Conservation (phyloP, 1,284 basidiomycete species). For the Stygiomarasmius scandens region DNA sequence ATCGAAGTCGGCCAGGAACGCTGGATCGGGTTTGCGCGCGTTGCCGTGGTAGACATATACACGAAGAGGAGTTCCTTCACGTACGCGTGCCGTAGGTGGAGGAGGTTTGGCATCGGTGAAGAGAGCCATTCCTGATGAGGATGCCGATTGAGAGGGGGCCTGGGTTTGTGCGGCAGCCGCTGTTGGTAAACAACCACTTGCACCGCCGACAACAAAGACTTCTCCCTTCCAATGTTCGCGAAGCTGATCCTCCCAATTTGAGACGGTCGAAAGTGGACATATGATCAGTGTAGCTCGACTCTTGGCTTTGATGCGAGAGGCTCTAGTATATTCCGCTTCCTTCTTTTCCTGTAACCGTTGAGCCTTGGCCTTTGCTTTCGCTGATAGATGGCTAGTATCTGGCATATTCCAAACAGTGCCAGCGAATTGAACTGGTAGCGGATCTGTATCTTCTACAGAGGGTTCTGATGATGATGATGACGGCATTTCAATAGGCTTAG, state of each 20-base stretch:
- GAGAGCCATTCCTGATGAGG: conserved; percentile 18
- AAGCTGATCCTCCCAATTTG: conserved; percentile 99
- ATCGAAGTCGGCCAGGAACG: conserved; percentile 90
- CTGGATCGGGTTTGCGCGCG: conserved; percentile 81
- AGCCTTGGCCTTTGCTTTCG: conserved; percentile 66
- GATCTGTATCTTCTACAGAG: conserved; percentile 40
- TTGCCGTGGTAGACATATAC: conserved; percentile 98
- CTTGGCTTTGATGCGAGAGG: conserved; percentile 74
- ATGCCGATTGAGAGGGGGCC: conserved; percentile 24
- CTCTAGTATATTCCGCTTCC: conserved; percentile 68
- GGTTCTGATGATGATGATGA: conserved; percentile 44
- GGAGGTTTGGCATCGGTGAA: conserved; percentile 34
- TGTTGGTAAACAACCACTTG: conserved; percentile 43
- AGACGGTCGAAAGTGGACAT: conserved; percentile 94
- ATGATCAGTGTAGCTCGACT: conserved; percentile 95
- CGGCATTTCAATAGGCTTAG: conserved; percentile 52
- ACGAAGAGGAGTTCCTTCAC: conserved; percentile 61
- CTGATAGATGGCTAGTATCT: conserved; percentile 37
- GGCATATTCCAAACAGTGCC: conserved; percentile 88
- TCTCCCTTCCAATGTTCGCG: conserved; percentile 92
- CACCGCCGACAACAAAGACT: conserved; percentile 81
- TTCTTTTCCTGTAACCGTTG: conserved; percentile 66
- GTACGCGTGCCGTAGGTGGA: conserved; percentile 39
- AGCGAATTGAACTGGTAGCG: conserved; percentile 68
- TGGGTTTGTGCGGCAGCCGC: conserved; percentile 31